A percentile compares a stretch with the other conserved stretches of the same genome.
These are phyloP conservation scores for Cercophora sp. DNA, from an alignment of 495 filamentous ascomycete species.

Conservation along the genomic window DNA sequence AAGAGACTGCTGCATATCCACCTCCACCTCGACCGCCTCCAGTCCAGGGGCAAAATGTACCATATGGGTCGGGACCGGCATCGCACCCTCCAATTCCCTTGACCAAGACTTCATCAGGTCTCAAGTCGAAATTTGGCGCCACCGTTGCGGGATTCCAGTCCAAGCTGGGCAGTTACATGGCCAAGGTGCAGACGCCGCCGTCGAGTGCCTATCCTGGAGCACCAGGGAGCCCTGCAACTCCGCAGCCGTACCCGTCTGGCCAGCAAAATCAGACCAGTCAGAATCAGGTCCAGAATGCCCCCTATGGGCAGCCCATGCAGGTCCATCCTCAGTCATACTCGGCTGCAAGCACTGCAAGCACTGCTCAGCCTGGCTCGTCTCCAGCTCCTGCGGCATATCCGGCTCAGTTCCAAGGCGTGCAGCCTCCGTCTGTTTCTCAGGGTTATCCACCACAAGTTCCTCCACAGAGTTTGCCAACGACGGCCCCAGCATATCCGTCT, in stretches of 20 bases:
- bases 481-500: neutral
- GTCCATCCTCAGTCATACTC: neutral
- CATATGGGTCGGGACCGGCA: neutral
- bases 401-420: too few relatives aligned
- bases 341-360: neutral
- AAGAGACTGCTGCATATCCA: neutral
- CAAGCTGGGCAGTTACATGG: conserved; percentile 6
- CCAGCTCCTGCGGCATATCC: neutral
- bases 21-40: neutral
- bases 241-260: neutral
- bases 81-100: neutral
- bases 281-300: neutral
- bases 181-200: neutral
- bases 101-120: conserved; percentile 1
- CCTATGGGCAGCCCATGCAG: neutral
- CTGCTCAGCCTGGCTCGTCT: neutral
- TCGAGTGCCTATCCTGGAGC: conserved; percentile 1
- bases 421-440: too few relatives aligned
- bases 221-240: neutral
- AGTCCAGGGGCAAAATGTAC: neutral
- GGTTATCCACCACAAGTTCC: too few relatives aligned
- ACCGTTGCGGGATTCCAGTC: conserved; percentile 9
- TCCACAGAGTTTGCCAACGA: too few relatives aligned
- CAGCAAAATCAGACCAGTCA: neutral
- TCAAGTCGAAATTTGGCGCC: conserved; percentile 3